Conservation (phyloP, 768 basidiomycete species). For the Tricholomella constricta region DNA sequence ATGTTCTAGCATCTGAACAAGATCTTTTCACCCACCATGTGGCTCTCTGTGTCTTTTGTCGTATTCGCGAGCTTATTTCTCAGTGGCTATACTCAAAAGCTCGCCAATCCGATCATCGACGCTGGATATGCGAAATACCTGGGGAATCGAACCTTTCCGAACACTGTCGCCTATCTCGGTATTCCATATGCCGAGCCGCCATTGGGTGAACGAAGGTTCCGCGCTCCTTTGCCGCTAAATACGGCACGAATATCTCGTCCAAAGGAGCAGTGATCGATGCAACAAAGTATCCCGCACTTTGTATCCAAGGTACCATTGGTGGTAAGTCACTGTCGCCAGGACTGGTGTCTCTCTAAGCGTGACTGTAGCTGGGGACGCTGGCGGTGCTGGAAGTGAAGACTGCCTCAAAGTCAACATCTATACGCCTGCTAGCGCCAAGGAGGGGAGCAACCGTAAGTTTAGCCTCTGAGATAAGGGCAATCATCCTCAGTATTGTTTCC, state of each 20-base stretch:
- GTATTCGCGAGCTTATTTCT: conserved; percentile 12
- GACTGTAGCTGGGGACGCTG: conserved; percentile 49
- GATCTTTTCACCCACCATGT: conserved; percentile 12
- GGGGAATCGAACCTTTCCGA: conserved; percentile 52
- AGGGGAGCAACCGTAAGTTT: conserved; percentile 47
- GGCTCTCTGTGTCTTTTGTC: conserved; percentile 11
- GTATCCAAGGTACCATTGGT: conserved; percentile 58
- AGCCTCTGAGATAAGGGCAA: background rate
- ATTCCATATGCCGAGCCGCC: conserved; percentile 65
- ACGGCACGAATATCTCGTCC: conserved; percentile 40
- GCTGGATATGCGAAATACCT: conserved; percentile 61
- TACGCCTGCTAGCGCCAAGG: conserved; percentile 48
- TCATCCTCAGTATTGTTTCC: background rate
- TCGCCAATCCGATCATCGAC: conserved; percentile 39
- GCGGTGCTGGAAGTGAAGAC: conserved; percentile 68
- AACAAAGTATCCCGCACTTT: conserved; percentile 55
- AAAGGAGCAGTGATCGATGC: conserved; percentile 49
- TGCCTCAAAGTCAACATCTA: conserved; percentile 71
- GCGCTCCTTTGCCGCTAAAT: conserved; percentile 55
- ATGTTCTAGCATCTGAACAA: background rate
- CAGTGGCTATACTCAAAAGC: conserved; percentile 4
- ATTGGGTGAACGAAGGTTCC: conserved; percentile 50
- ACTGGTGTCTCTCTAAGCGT: background rate
- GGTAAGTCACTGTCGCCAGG: conserved; percentile 27
- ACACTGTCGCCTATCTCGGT: conserved; percentile 59